Base-by-base conservation (phyloP, 1,284 basidiomycete species). In the Agroathelia rolfsii region DNA sequence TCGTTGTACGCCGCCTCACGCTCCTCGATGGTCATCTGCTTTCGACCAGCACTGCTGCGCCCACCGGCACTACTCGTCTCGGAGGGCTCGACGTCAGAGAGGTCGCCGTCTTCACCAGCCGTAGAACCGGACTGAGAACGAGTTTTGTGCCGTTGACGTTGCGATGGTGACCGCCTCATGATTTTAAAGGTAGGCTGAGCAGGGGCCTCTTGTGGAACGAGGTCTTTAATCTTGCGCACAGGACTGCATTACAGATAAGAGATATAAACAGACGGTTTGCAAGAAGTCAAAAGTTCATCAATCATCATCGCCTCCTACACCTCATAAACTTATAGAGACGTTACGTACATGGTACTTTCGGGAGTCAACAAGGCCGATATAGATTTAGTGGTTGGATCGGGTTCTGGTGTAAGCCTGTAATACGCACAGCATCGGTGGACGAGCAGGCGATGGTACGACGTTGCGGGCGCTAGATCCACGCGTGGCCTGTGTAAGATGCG, bases 1-100 rank as follows among this genome's bases (percentile, higher is more conserved):
- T 82, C 74, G 36, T 83, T 78, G 46, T 88, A 88, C 9, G 80
- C 84, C 2, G 81, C 85, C 48, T 82, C 81, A 28, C 85, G 76
- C 51, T 86, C 76, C 45, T 79, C 77, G 24, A 87, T 76, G 2
- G 83, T 85, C 58, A 72, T 70, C 21, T 66, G 66, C 47, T 79
- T 76, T 56, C 76, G 82, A 45, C 54, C 63, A 8, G 69, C 60
- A 46, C 65, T 75, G 48, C 76, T 78, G 34, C 76, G 66, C 6
- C 76, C 73, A 26, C 77, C 74, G 16, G 73, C 50, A 47, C 81
- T 84, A n/a, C 82, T 79, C 6, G 76, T 58, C 49, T 85, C 83
- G 13, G 82, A 83, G 10, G 77, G 76, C 39, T 83, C 82, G 28
- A 71, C 63, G 50, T 86, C 83, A 15, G 81, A 85, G 11, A 73